These are phyloP conservation scores for Collybia sordida DNA, from an alignment of 768 basidiomycete species.

Conservation along the genomic window DNA sequence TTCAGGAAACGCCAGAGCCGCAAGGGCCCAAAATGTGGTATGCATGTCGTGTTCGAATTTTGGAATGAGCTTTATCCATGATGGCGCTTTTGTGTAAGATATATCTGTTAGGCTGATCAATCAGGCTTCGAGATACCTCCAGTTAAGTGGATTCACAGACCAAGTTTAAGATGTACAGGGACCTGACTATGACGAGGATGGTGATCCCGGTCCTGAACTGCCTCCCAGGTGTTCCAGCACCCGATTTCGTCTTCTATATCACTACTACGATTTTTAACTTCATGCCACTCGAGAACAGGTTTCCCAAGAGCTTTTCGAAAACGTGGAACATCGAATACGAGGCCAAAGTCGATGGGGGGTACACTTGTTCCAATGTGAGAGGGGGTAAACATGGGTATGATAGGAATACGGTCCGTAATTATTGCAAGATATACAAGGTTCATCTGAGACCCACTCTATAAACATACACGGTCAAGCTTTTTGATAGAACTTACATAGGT, in stretches of 20 bases:
- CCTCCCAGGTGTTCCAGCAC: constrained; percentile 57
- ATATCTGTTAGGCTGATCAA: constrained; percentile 36
- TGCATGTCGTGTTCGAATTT: constrained; percentile 43
- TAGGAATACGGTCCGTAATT: constrained; percentile 58
- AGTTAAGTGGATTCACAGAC: constrained; percentile 17
- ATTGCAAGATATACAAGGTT: constrained; percentile 61
- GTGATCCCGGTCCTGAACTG: constrained; percentile 37
- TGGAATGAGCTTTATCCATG: constrained; percentile 49
- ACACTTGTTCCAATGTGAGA: constrained; percentile 51
- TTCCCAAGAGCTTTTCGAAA: constrained; percentile 40
- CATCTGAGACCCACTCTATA: constrained; percentile 23
- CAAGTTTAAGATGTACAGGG: constrained; percentile 38
- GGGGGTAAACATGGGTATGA: constrained; percentile 58
- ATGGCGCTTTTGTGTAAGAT: constrained; percentile 49
- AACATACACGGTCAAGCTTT: background rate
- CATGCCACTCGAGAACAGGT: constrained; percentile 62
- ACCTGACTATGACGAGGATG: constrained; percentile 37
- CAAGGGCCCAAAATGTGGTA: constrained; percentile 45
- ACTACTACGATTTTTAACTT: constrained; percentile 52
- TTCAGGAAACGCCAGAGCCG: constrained; percentile 46
- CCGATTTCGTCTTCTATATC: constrained; percentile 44
- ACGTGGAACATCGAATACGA: constrained; percentile 60
- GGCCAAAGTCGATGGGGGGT: constrained; percentile 54
- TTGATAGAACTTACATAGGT: constrained; percentile 48
- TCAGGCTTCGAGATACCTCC: constrained; percentile 6